phyloP scores from a whole-genome alignment of 2,329 filamentous ascomycete species.

The Colletotrichum destructivum region DNA sequence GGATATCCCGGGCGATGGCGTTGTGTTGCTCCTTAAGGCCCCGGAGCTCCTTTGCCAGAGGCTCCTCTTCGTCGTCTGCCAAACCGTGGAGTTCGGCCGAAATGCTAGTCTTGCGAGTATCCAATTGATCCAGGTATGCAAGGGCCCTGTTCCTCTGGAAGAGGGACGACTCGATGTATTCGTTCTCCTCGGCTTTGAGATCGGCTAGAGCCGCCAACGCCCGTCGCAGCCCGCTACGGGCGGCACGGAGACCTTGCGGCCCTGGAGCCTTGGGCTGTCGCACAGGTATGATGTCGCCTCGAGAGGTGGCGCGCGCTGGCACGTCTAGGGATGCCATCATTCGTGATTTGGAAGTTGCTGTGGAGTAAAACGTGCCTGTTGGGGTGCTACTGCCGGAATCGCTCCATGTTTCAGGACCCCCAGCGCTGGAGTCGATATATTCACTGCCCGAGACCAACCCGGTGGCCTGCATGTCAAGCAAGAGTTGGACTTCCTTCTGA shows the following conservation, averaged over 20 bases:
- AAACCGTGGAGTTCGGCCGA: slow-evolving; percentile 67
- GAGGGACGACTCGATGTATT: slow-evolving; percentile 70
- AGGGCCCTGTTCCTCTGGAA: slow-evolving; percentile 71
- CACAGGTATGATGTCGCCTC: slow-evolving; percentile 71
- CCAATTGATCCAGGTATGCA: slow-evolving; percentile 68
- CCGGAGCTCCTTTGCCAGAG: slow-evolving; percentile 73
- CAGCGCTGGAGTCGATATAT: slow-evolving; percentile 36
- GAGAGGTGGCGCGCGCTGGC: slow-evolving; percentile 53
- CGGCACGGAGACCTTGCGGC: slow-evolving; percentile 71
- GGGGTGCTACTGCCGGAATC: slow-evolving; percentile 60
- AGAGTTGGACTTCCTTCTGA: slow-evolving; percentile 62
- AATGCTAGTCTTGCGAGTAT: slow-evolving; percentile 65
- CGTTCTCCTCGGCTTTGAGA: slow-evolving; percentile 79
- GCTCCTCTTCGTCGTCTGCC: slow-evolving; percentile 69
- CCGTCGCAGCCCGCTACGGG: slow-evolving; percentile 75
- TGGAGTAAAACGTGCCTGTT: slow-evolving; percentile 57
- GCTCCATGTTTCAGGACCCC: slow-evolving; percentile 53
- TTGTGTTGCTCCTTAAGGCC: slow-evolving; percentile 70
- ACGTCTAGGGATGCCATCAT: slow-evolving; percentile 61
- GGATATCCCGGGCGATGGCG: slow-evolving; percentile 74
- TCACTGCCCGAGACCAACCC: slow-evolving; percentile 58
- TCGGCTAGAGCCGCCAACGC: slow-evolving; percentile 75
- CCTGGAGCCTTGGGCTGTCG: slow-evolving; percentile 67
- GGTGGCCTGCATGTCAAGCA: slow-evolving; percentile 65
- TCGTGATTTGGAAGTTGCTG: slow-evolving; percentile 55